Base-by-base conservation (phyloP, 2,329 filamentous ascomycete species). In the Xylaria sp. region DNA sequence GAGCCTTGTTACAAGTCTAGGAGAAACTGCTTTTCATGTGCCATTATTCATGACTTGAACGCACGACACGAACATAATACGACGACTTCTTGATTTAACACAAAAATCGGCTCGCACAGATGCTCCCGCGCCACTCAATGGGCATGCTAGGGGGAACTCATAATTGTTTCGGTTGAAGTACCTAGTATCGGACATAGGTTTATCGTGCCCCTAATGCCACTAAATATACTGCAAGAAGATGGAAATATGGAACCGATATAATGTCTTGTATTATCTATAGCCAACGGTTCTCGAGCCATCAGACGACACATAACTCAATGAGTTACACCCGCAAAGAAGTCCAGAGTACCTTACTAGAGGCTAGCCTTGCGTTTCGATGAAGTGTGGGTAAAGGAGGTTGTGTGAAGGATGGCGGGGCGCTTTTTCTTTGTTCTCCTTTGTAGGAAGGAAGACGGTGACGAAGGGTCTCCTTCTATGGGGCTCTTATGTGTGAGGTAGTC, bases 1-100 rank as follows among this genome's bases (percentile, higher is more conserved):
- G 82, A 88, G 63, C 30, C 11, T 50, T 30, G 5, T 48, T 54
- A 62, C 30, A 19, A 65, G 36, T 42, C 17, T 61, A 67, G 53
- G 59, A 56, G 69, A 69, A 19, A 19, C 14, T 65, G 69, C 71
- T 75, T 72, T 69, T 55, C 71, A 61, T 72, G 71, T 65, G 74
- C 70, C 73, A 71, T 61, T 74, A 70, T 69, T 72, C 68, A 71
- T 72, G 69, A 74, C 62, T 72, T 71, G 64, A 54, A 71, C 58
- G 67, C 61, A 61, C 64, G 58, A 65, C 56, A 71, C 54, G 61
- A 74, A 53, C 54, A 55, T 63, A 67, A 51, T 57, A 57, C 48
- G 50, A 54, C 53, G 45, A 54, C 54, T 57, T 17, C 53, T 51
- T 54, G 21, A 30, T 36, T 59, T 50, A 58, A 45, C 14, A 27